Evolutionary conservation across 78 protist genomes (phyloP), one percentile per base, ranked within the genome.

Genomic region (Diacronema lutheri): DNA sequence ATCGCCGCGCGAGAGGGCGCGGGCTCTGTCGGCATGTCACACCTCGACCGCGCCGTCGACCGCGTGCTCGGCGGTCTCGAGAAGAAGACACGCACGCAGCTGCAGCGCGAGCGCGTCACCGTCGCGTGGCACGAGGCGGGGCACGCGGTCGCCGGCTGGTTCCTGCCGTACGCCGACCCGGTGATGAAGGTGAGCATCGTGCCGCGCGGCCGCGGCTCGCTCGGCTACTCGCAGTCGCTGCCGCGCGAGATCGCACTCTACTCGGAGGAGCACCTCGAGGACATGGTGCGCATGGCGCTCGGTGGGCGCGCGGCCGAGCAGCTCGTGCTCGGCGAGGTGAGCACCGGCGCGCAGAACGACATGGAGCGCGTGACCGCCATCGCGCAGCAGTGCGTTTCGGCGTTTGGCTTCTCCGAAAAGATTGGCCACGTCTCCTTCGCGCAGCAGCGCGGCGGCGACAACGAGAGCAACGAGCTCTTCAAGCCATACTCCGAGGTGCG

Each of bases 51-150:
- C 38, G 99, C 99, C 23, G 92, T 96, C 16, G 99, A 98, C 61
- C 94, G 99, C 13, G 95, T 97, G 44, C 87, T 97, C 81, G 98
- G 91, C 31, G 97, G 97, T 31, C n/a, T 90, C 44, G 90, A 11
- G 86, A 88, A 86, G 84, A 89, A 91, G 68, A 12, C 82, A 1
- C 58, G 60, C 40, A 91, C 92, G 19, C 23, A 61, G 25, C 85
- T 95, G 1, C 79, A 80, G 7, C 87, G 76, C 40, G 98, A 97
- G 86, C 82, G 94, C 73, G 69, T 38, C 25, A 74, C 77, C 19
- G 96, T 98, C 4, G 99, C 99, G 14, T 94, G 95, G 85, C 99
- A 98, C 91, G 99, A 98, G 89, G 98, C 99, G 6, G 99, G 99
- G 33, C 99, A 98, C 79, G 99, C 99, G 57, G 86, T 96, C 19